Evolutionary conservation across 2,329 filamentous ascomycete genomes (phyloP), one percentile per base, ranked within the genome.

Genomic region (Phyllosticta citribraziliensis): DNA sequence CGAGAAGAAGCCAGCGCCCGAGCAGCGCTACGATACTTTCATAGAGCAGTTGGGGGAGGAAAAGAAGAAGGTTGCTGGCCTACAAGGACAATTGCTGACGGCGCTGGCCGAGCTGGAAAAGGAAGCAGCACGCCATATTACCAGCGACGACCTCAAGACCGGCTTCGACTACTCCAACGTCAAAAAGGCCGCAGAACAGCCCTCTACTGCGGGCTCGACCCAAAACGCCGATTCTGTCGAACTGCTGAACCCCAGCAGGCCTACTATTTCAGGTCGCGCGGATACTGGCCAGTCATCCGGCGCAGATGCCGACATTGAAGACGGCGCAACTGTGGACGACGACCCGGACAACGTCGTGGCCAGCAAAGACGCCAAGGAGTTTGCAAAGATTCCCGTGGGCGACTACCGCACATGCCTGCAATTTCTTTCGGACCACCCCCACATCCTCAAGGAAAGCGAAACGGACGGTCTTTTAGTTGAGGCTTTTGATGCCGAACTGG

Each of bases 151-250:
- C 66, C 85, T 96, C 67, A 88, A 92, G 69, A 91, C 88, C 2
- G 94, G 94, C 5, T 99, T 99, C 72, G 86, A 95, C 75, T 93
- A 85, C 73, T 95, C 92, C 2, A 83, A 88, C 66, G 85, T 99
- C 11, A 62, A 62, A 51, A 59, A 80, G 84, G 47, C 68, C 2
- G 53, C 59, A 14, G 61, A 68, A 9, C 64, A 70, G 19, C 66
- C 69, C 2, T 65, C 70, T 5, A 67, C 72, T 1, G 63, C 67
- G 22, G 68, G 79, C 70, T 53, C 79, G 77, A 54, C 63, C 71
- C 11, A 67, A 72, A 55, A 69, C 65, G 35, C 68, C 60, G 19
- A 74, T 80, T 65, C 69, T 19, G 64, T 89, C 55, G 89, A 96
- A 75, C 82, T 95, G 3, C 76, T 96, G 65, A 96, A 96, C 71